Conservation (phyloP, 2,329 filamentous ascomycete genomes). For the Parafenestella ontariensis region DNA sequence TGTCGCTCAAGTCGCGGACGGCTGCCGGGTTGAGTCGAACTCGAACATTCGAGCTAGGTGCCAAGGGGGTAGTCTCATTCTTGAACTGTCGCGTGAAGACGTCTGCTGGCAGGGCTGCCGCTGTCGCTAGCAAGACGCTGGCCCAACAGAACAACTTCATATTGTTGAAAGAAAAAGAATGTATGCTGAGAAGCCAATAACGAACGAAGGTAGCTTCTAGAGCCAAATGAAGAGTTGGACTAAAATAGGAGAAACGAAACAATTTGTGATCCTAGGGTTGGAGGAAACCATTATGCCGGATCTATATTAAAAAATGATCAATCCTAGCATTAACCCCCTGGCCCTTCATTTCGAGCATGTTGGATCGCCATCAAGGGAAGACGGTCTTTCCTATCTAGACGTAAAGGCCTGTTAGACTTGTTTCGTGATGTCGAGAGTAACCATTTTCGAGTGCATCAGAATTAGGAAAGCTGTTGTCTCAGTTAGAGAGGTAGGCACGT, state of each 20-base stretch:
- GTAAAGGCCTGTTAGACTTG: neutral
- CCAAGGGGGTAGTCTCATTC: neutral
- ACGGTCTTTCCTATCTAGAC: neutral
- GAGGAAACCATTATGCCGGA: slow-evolving; percentile 9
- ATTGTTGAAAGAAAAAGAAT: neutral
- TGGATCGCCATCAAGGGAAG: slow-evolving; percentile 3
- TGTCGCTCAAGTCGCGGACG: slow-evolving; percentile 15
- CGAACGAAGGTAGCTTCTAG: neutral
- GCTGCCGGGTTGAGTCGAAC: slow-evolving; percentile 20
- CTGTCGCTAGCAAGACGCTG: neutral
- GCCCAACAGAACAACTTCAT: slow-evolving; percentile 5
- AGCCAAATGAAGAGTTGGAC: neutral
- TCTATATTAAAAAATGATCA: slow-evolving; percentile 1
- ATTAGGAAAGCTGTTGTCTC: neutral
- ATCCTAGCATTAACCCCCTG: neutral
- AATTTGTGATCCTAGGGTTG: slow-evolving; percentile 2
- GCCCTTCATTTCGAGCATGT: slow-evolving; percentile 6
- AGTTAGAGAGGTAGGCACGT: no score
- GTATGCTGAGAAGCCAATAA: neutral
- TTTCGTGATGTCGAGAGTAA: neutral
- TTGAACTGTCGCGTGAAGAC: neutral
- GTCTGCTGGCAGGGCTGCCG: slow-evolving; percentile 1
- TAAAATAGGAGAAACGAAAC: neutral
- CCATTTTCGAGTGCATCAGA: neutral
- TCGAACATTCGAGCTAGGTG: neutral